Evolutionary conservation across 2,329 filamentous ascomycete species (phyloP), one percentile per base, ranked within the genome.

Genomic region (Trichoderma aggressivum): DNA sequence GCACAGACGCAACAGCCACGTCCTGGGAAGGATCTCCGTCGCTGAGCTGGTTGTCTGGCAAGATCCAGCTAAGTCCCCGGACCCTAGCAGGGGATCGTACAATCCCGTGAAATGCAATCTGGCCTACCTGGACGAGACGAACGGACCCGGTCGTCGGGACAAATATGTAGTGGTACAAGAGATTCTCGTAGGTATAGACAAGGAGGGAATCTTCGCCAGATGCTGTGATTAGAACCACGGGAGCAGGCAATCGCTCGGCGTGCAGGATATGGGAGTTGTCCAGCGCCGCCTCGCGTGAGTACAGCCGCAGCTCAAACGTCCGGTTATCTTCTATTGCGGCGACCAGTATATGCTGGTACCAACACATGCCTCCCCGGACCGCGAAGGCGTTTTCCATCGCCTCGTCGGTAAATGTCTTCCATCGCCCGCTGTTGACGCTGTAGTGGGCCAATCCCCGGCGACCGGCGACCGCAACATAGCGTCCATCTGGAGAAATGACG

Each of bases 31-130:
- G 96, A 79, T 99, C 96, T 16, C 96, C 96, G 75, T 97, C 92
- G 43, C 91, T 86, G 73, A 98, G 85, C 80, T 99, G 96, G 73
- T 90, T 90, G 76, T 98, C 95, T 2, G 96, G 96, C 64, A 99
- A 81, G 72, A 99, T 92, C 96, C 96, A 99, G 81, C 94, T 98
- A 53, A 99, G 89, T 11, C 94, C 93, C 75, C 96, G 90, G 6
- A 99, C 96, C 78, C 96, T 89, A 26, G 94, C 94, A 12, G 96
- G 96, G 43, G 96, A 97, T 76, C 96, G 87, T 56, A 99, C 94
- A 73, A 99, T 98, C 59, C 96, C 96, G 79, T 99, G 93, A 76
- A 99, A 96, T 14, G 94, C 95, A 77, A 99, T 99, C 79, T 98
- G 96, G 11, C 97, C 96, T n/a, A 98, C 94, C 78, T 97, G 94